A percentile compares a stretch with the other conserved stretches of the same genome.
Evolutionary conservation across 2,329 filamentous ascomycete genomes (phyloP).

Genomic region (Sporothrix euskadiensis): DNA sequence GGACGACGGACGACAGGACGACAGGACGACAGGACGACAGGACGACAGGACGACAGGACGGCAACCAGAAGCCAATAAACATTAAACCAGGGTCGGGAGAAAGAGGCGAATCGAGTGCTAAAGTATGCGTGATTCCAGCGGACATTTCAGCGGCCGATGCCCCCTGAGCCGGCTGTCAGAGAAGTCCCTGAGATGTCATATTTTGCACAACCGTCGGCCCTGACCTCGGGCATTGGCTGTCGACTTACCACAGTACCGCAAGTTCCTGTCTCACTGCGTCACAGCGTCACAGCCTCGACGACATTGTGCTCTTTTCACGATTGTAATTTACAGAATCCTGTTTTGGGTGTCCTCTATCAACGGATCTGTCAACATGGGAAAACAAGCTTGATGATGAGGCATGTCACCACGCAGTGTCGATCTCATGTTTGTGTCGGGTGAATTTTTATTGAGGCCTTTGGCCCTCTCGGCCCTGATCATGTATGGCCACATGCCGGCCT

Average conservation of each 20-base stretch:
- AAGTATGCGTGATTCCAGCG: not conserved
- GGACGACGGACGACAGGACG: not conserved
- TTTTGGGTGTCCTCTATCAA: not conserved
- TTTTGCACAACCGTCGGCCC: too few species aligned
- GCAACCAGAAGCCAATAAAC: not conserved
- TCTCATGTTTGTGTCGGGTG: not conserved
- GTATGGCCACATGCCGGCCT: not conserved
- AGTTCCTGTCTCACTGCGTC: not conserved
- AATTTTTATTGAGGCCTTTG: not conserved
- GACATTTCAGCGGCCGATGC: not conserved
- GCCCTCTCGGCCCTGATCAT: not conserved
- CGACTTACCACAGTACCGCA: too few species aligned
- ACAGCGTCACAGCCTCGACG: conserved; percentile 6
- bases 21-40: not conserved
- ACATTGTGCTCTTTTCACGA: not conserved
- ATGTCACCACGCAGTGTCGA: conserved; percentile 15
- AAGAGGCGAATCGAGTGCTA: not conserved
- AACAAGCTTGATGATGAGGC: not conserved
- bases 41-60: not conserved
- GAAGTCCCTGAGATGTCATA: not conserved
- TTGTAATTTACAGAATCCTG: conserved; percentile 9
- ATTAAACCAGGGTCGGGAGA: not conserved
- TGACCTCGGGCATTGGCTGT: too few species aligned
- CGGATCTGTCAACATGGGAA: conserved; percentile 7
- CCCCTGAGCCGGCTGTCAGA: not conserved